phyloP scores from a whole-genome alignment of 2,329 filamentous ascomycete genomes.

The Paraphoma sp. region DNA sequence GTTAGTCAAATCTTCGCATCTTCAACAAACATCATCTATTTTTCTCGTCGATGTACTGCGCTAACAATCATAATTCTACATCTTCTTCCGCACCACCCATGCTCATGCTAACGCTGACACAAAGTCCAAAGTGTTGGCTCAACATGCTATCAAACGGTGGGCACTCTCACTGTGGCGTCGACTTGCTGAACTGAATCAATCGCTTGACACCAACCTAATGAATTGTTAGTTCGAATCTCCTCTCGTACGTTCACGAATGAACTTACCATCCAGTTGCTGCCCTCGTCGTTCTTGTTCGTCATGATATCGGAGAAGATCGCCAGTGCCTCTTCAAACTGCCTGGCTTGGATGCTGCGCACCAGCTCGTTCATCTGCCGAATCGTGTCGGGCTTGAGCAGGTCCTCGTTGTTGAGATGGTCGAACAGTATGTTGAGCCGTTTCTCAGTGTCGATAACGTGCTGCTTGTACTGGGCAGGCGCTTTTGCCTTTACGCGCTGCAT shows the following conservation, averaged over 20 bases:
- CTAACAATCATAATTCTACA: neutral
- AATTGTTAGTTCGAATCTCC: slow-evolving; percentile 7
- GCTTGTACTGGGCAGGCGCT: slow-evolving; percentile 84
- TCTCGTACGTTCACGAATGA: neutral
- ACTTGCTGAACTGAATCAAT: slow-evolving; percentile 48
- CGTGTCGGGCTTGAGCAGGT: slow-evolving; percentile 82
- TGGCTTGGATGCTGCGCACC: slow-evolving; percentile 46
- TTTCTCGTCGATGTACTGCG: slow-evolving; percentile 10
- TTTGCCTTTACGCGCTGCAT: slow-evolving; percentile 88
- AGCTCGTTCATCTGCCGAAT: slow-evolving; percentile 70
- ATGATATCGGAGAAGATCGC: slow-evolving; percentile 55
- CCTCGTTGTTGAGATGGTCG: slow-evolving; percentile 95
- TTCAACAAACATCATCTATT: too few species aligned
- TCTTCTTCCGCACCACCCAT: neutral
- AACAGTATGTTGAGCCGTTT: slow-evolving; percentile 94
- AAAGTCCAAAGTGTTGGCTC: too few species aligned
- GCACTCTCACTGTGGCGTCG: slow-evolving; percentile 22
- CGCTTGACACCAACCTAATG: slow-evolving; percentile 46
- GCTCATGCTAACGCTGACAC: too few species aligned
- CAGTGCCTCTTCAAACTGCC: slow-evolving; percentile 55
- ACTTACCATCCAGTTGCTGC: slow-evolving; percentile 60
- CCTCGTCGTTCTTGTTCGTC: slow-evolving; percentile 57
- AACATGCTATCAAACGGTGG: too few species aligned
- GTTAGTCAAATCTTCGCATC: neutral
- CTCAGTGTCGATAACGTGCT: slow-evolving; percentile 91